Evolutionary conservation across 2,329 filamentous ascomycete genomes (phyloP).

Genomic region (Verticillium dahliae): DNA sequence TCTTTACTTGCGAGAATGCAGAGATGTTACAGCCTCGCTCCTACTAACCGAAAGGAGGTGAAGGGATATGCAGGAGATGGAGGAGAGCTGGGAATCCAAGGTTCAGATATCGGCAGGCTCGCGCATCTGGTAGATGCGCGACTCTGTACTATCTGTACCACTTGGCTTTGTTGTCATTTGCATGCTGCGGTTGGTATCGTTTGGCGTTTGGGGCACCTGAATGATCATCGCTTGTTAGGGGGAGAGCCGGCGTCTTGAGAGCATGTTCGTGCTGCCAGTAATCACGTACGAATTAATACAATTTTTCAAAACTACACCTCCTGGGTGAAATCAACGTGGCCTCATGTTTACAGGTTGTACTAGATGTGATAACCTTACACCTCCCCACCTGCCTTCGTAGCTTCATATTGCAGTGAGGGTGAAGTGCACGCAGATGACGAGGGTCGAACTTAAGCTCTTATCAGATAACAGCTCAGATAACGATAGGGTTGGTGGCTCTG

Average conservation of each 20-base stretch:
- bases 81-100: too few species aligned
- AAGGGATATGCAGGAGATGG: neutral
- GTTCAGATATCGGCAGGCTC: neutral
- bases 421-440: too few species aligned
- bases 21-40: conserved; percentile 14
- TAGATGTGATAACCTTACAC: too few species aligned
- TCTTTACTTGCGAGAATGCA: conserved; percentile 65
- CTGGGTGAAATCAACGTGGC: too few species aligned
- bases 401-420: too few species aligned
- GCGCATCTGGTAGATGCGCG: neutral
- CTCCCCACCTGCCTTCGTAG: too few species aligned
- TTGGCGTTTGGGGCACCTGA: conserved; percentile 7
- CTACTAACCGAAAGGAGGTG: neutral
- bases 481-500: neutral
- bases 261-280: neutral
- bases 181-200: conserved; percentile 2
- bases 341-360: too few species aligned
- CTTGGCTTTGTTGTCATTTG: conserved; percentile 1
- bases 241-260: neutral
- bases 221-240: neutral
- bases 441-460: neutral
- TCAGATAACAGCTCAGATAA: neutral
- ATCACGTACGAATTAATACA: conserved; percentile 1
- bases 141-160: neutral
- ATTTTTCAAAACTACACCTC: neutral